Conservation (phyloP, 177 flowering plant genomes). For the Tripterygium wilfordii region DNA sequence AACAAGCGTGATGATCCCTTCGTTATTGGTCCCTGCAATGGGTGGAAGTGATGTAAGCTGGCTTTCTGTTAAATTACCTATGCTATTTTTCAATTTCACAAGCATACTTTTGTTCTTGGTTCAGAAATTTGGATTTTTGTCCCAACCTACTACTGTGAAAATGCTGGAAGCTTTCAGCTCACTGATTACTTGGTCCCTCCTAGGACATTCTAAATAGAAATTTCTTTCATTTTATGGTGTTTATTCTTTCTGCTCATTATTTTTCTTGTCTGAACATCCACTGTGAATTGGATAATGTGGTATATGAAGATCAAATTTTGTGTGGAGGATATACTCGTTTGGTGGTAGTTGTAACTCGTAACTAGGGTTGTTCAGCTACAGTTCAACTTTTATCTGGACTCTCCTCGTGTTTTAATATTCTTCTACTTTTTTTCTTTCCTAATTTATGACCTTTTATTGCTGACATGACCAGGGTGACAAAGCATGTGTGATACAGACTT, state of each 20-base stretch:
- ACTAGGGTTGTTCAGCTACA: neutral
- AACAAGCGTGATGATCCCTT: slow-evolving; percentile 89
- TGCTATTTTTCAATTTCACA: neutral
- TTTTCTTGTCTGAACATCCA: neutral
- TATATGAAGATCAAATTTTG: neutral
- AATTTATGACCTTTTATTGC: slow-evolving; percentile 7
- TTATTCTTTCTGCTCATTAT: no score
- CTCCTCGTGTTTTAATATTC: neutral
- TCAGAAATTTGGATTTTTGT: neutral
- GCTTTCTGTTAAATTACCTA: neutral
- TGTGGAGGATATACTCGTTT: no score
- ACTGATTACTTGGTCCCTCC: neutral
- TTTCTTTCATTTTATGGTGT: no score
- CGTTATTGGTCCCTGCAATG: slow-evolving; percentile 78
- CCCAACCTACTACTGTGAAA: no score
- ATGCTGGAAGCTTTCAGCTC: neutral
- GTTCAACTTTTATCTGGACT: neutral
- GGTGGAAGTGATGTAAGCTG: slow-evolving; percentile 85
- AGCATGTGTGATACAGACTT: slow-evolving; percentile 84
- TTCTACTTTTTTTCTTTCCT: neutral
- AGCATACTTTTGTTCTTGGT: neutral
- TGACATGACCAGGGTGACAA: slow-evolving; percentile 71
- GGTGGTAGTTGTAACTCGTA: neutral
- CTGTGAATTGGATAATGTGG: neutral
- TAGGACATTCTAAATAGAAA: neutral